A percentile compares a stretch with the other conserved stretches of the same genome.
phyloP scores from a whole-genome alignment of 2,329 filamentous ascomycete species.

The Talaromyces atroroseus region DNA sequence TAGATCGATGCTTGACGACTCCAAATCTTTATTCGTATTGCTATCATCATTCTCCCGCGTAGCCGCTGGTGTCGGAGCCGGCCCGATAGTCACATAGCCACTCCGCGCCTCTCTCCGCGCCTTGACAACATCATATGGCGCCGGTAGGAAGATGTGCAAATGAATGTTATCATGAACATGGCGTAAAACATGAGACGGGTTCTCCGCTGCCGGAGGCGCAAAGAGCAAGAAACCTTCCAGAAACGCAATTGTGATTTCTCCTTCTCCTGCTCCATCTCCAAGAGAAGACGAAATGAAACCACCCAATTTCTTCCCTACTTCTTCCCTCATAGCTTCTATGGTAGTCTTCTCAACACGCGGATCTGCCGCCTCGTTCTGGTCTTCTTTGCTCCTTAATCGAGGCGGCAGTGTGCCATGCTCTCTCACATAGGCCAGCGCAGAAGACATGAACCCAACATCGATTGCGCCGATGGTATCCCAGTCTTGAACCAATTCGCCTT shows the following conservation, averaged over 20 bases:
- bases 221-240: constrained; percentile 89
- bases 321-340: constrained; percentile 21
- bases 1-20: constrained; percentile 19
- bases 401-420: constrained; percentile 53
- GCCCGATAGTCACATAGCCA: constrained; percentile 45
- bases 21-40: background rate
- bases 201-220: constrained; percentile 37
- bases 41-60: constrained; percentile 2
- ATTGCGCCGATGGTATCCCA: constrained; percentile 88
- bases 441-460: constrained; percentile 62
- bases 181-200: constrained; percentile 23
- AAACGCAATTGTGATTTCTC: constrained; percentile 55
- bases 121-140: constrained; percentile 51
- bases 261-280: background rate
- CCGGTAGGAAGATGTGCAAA: constrained; percentile 71
- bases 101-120: constrained; percentile 35
- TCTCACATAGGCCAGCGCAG: constrained; percentile 65
- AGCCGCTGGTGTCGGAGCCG: constrained; percentile 24
- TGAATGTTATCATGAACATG: constrained; percentile 50
- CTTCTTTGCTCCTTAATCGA: constrained; percentile 52
- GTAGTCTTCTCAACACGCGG: constrained; percentile 28
- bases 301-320: constrained; percentile 17
- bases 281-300: background rate
- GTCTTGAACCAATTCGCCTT: constrained; percentile 61
- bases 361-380: constrained; percentile 51